Base-by-base conservation (phyloP, 768 basidiomycete genomes). In the Plicaturopsis crispa region DNA sequence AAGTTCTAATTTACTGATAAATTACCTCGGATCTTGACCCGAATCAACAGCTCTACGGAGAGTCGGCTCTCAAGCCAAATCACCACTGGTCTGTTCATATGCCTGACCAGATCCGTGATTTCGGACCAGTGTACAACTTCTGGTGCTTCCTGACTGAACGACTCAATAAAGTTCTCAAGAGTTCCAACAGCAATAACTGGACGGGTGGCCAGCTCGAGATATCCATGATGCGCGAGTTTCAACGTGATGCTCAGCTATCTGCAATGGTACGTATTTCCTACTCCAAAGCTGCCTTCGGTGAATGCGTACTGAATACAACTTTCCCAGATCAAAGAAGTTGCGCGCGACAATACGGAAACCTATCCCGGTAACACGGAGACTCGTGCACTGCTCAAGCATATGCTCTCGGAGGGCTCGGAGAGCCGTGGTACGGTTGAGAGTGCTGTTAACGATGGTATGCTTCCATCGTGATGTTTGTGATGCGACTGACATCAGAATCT, bases 101-200 rank as follows among this genome's bases (percentile, higher is more conserved):
- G 4, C 36, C 43, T 4, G 43, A 40, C 14, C 52, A 42, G 35
- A 53, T 52, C 11, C 33, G 36, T 0, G 47, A 55, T 36, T 59
- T 46, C 33, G 55, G 59, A 2, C 57, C 58, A 1, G 47, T 59
- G 3, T 51, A 58, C 31, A 49, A 46, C 0, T 59, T 59, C 40
- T 60, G 60, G 59, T 51, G 48, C 0, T 62, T 56, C 39, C 34
- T 59, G 1, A 50, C 48, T 22, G 59, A 62, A 28, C 46, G 59
- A 1, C 37, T 62, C 13, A 61, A 61, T 46, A 55, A 56, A 18
- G 28, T 57, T 2, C 45, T 61, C 26, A 60, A 60, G 43, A 40
- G 44, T 19, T 53, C 46, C 35, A 33, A 45, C 3, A 48, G 49
- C 0, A 57, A 53, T 21, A 55, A 53, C 12, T 55, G 51, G 13